Percentiles rank a stretch among this genome's conserved stretches.
Conservation (phyloP, 495 filamentous ascomycete genomes). For the Penicillium tannophilum region DNA sequence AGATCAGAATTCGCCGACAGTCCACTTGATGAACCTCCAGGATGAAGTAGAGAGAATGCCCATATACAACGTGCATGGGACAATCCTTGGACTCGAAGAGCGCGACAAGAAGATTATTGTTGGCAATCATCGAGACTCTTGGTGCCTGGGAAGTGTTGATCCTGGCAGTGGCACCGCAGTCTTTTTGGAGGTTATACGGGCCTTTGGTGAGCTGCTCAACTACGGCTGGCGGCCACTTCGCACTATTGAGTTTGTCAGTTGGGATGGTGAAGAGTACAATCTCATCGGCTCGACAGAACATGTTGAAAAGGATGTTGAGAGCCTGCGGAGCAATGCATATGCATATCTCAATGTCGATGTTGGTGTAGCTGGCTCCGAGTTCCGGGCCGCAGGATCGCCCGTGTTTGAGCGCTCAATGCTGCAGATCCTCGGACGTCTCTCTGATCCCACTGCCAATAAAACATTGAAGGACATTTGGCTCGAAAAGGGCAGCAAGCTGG, state of each 20-base stretch:
- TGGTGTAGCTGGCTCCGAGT: conserved; percentile 73
- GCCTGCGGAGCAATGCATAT: conserved; percentile 61
- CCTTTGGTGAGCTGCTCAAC: conserved; percentile 72
- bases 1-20: conserved; percentile 68
- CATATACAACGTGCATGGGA: conserved; percentile 88
- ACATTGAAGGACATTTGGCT: conserved; percentile 80
- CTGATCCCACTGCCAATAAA: conserved; percentile 70
- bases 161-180: conserved; percentile 89
- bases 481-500: conserved; percentile 55
- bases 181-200: conserved; percentile 81
- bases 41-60: conserved; percentile 79
- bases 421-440: conserved; percentile 69
- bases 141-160: conserved; percentile 84
- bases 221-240: conserved; percentile 89
- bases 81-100: conserved; percentile 80
- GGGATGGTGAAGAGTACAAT: conserved; percentile 95
- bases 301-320: conserved; percentile 69
- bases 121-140: conserved; percentile 92
- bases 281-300: conserved; percentile 93
- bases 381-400: conserved; percentile 77
- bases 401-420: conserved; percentile 71
- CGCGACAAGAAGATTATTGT: conserved; percentile 83
- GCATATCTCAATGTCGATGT: conserved; percentile 93
- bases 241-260: conserved; percentile 91
- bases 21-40: conserved; percentile 85